Evolutionary conservation across 306 rosid genomes (phyloP).

Genomic region (Trichosanthes truncata): DNA sequence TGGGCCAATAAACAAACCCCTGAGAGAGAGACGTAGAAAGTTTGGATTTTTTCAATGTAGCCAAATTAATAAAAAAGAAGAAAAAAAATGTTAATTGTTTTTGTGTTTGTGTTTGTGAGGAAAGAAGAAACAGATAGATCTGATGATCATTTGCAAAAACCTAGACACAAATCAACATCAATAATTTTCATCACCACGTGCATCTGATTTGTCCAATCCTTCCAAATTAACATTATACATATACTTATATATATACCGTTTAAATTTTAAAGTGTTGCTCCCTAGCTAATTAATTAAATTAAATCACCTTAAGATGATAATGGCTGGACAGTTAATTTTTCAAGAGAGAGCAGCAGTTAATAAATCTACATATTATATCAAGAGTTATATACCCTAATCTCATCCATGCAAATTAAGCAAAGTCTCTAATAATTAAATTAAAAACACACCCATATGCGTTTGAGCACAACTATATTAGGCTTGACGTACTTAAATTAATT

Average conservation of each 20-base stretch:
- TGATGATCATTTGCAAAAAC: background rate
- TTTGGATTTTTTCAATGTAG: background rate
- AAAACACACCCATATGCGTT: background rate
- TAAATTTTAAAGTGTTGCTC: background rate
- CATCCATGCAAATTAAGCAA: background rate
- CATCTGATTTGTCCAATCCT: background rate
- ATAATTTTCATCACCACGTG: background rate
- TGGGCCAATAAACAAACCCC: background rate
- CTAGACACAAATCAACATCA: background rate
- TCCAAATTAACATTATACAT: background rate
- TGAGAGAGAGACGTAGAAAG: background rate
- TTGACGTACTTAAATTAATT: background rate
- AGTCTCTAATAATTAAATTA: background rate
- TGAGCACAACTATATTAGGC: background rate
- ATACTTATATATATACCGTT: background rate
- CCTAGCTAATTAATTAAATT: background rate
- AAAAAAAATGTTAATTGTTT: background rate
- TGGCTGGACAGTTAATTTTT: background rate
- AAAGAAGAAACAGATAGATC: background rate
- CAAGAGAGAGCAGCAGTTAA: background rate
- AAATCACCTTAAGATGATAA: background rate
- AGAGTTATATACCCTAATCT: background rate
- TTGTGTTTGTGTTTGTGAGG: background rate
- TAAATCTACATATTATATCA: background rate
- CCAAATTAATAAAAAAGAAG: background rate